Base-by-base conservation (phyloP, 768 basidiomycete genomes). In the Goffeauzyma gilvescens region DNA sequence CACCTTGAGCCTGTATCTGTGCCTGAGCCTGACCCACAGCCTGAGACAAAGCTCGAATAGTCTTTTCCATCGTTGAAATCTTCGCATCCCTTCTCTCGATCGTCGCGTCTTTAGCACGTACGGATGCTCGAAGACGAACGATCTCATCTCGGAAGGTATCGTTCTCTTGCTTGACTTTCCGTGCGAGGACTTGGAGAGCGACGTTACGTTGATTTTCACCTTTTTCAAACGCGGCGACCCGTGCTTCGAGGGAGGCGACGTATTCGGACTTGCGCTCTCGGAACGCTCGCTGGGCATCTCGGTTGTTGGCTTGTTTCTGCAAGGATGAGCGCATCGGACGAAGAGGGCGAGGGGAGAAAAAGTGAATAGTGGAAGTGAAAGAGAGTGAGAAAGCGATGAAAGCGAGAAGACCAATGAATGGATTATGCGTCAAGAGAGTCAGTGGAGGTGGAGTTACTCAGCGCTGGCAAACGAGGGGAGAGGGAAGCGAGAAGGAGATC, bases 151-250 rank as follows among this genome's bases (percentile, higher is more conserved):
- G 22, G 69, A 13, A 66, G 65, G 40, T 83, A 79, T n/a, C n/a
- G 50, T 87, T 87, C 59, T 87, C 84, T 51, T 83, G 81, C 64
- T 85, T 86, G 44, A 81, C 71, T 24, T 75, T 74, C 64, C 83
- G 84, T 12, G 81, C 81, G 41, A 82, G 73, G 41, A 71, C 75
- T 63, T 86, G 84, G 17, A 87, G 67, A 34, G 81, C 80, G 38
- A 86, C 74, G 55, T 80, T 84, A 43, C 81, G 75, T 59, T 86
- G 80, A 21, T 84, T 75, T 58, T 86, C 83, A n/a, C 84, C 84
- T 58, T 82, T 80, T 59, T 87, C 83, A 53, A 84, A 86, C 15
- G 74, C 73, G 49, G 80, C 76, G 38, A 87, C 69, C 35, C 82
- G 79, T 38, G 82, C 78, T 64, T 87, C 83, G 26, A 87, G 72